Evolutionary conservation across 2,329 filamentous ascomycete genomes (phyloP), one percentile per base, ranked within the genome.

Genomic region (Talaromyces rugulosus): DNA sequence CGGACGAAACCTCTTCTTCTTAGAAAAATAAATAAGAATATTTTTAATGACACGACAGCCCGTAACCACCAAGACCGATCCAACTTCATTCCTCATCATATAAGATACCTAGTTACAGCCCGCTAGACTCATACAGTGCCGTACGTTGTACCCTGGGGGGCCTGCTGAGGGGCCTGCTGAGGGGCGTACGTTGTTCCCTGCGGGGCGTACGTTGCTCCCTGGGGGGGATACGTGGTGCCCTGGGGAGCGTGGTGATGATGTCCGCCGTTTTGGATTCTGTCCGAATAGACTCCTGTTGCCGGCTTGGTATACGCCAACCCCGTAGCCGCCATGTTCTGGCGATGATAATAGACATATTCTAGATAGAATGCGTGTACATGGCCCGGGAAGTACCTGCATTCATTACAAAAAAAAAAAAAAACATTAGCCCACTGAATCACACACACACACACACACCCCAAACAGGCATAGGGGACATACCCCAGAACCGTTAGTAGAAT

Each of bases 281-380:
- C 68, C 5, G 76, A 78, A 62, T 77, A 78, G 12, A 78, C 74
- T 1, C 75, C 75, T 2, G 75, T 74, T 0, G 75, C 75, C 8
- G 63, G 69, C 14, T 56, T 64, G 28, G 64, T 62, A 5, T 64
- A 63, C 7, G 65, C 56, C 27, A 68, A 64, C 31, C 66, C 68
- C 18, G 66, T 47, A 23, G 68, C 66, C 36, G 69, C 69, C 42
- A 66, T 34, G 8, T 56, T 67, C 28, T 68, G 65, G 53, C 71
- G 83, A 69, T 91, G 85, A 75, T 89, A 94, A 79, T 93, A 96
- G 65, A 96, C 81, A 73, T 92, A 96, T 76, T 92, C 87, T 64
- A 92, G 67, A 73, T 93, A 95, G 75, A 93, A 92, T 51, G 90
- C 90, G 72, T 92, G 88, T 50, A 94, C 84, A 67, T 92, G 88